These are phyloP conservation scores for Fusarium tanahbumbuense DNA, from an alignment of 2,329 filamentous ascomycete species.

Conservation along the genomic window DNA sequence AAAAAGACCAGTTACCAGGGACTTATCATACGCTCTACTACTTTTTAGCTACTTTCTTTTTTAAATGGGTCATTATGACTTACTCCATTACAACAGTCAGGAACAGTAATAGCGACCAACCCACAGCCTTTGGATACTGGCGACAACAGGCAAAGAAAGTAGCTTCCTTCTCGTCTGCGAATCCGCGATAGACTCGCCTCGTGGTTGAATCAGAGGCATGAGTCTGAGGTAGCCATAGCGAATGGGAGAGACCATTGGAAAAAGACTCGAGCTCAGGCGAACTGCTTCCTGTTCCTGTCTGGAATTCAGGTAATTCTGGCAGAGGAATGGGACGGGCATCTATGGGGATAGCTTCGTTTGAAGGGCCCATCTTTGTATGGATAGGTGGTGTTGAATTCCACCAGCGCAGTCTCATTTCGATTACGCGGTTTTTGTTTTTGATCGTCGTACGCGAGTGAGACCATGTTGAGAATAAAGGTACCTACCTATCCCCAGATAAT, in stretches of 20 bases:
- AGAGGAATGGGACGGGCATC: conserved; percentile 32
- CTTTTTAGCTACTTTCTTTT: conserved; percentile 7
- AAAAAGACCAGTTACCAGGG: conserved; percentile 37
- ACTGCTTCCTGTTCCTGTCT: conserved; percentile 3
- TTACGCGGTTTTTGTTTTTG: conserved; percentile 20
- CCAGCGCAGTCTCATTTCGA: conserved; percentile 34
- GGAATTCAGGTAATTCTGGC: conserved; percentile 34
- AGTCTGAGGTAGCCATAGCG: conserved; percentile 31
- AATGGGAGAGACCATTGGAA: conserved; percentile 15
- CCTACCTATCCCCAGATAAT: background rate
- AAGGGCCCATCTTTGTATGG: conserved; percentile 28
- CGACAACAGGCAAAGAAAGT: conserved; percentile 36
- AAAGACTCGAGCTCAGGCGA: conserved; percentile 24
- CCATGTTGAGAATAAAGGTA: conserved; percentile 17
- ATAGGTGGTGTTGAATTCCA: conserved; percentile 31
- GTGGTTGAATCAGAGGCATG: conserved; percentile 32
- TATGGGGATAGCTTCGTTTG: conserved; percentile 27
- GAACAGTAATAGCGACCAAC: conserved; percentile 42
- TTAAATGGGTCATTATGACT: background rate
- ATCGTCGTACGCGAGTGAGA: conserved; percentile 27
- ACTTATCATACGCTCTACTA: conserved; percentile 38
- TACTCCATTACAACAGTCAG: conserved; percentile 44
- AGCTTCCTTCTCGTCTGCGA: conserved; percentile 35
- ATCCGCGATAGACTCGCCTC: conserved; percentile 33
- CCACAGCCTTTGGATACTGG: conserved; percentile 43